phyloP scores from a whole-genome alignment of 139 green algal genomes.

The Chlamydomonas schloesseri region DNA sequence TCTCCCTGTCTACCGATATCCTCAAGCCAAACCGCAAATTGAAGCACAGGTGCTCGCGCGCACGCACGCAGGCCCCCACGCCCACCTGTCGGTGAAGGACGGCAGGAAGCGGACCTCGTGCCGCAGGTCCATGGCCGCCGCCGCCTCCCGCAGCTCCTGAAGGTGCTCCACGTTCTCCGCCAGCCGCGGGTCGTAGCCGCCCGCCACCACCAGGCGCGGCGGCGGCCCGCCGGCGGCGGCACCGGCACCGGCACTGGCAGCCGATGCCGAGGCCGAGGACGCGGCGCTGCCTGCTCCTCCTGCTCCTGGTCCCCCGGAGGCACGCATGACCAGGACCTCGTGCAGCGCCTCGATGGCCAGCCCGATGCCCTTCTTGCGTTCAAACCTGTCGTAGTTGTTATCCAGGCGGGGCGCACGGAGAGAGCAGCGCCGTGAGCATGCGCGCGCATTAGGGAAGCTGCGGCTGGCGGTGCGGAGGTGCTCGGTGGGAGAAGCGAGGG shows the following conservation, averaged over 20 bases:
- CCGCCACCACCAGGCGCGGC: conserved; percentile 74
- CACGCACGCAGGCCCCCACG: too few relatives aligned
- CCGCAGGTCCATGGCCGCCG: conserved; percentile 53
- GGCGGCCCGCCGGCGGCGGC: too few relatives aligned
- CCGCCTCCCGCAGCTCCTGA: conserved; percentile 41
- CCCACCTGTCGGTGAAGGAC: conserved; percentile 88
- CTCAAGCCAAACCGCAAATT: too few relatives aligned
- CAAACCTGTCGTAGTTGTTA: conserved; percentile 74
- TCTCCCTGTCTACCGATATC: too few relatives aligned
- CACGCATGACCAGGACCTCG: conserved; percentile 52
- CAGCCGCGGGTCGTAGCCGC: conserved; percentile 92
- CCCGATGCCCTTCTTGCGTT: conserved; percentile 96
- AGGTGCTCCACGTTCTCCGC: conserved; percentile 92
- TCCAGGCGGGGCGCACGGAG: too few relatives aligned
- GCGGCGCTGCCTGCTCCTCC: not conserved
- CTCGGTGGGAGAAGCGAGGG: too few relatives aligned
- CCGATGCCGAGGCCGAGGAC: not conserved
- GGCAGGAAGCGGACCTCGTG: conserved; percentile 85
- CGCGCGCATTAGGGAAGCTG: too few relatives aligned
- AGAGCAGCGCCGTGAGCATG: too few relatives aligned
- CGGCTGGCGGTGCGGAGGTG: too few relatives aligned
- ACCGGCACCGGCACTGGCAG: not conserved
- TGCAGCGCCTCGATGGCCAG: conserved; percentile 88
- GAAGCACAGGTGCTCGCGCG: too few relatives aligned
- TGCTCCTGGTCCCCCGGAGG: too few relatives aligned